phyloP scores from a whole-genome alignment of 768 basidiomycete genomes.

The Boletus rubescentipes region DNA sequence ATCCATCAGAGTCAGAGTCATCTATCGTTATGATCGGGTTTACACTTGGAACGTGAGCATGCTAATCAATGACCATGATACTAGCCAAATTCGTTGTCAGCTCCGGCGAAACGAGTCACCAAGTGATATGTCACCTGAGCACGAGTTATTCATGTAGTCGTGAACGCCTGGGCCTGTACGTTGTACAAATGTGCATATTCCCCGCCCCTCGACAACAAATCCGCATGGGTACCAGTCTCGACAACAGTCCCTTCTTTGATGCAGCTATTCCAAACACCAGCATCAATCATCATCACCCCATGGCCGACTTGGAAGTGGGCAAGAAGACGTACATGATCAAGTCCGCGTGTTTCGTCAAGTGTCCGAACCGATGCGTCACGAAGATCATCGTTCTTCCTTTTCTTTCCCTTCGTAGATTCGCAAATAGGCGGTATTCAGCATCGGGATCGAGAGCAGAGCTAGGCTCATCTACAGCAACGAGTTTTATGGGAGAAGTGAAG shows the following conservation, averaged over 20 bases:
- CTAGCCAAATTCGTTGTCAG: too few relatives aligned
- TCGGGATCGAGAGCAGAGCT: slow-evolving; percentile 39
- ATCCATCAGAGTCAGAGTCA: not conserved
- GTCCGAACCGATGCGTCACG: slow-evolving; percentile 41
- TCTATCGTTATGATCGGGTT: too few relatives aligned
- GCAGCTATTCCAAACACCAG: slow-evolving; percentile 21
- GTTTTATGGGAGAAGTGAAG: slow-evolving; percentile 27
- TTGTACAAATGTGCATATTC: slow-evolving; percentile 36
- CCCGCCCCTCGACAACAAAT: slow-evolving; percentile 28
- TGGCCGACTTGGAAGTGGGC: not conserved
- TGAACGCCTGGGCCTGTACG: slow-evolving; percentile 33
- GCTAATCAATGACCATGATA: too few relatives aligned
- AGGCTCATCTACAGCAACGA: slow-evolving; percentile 39
- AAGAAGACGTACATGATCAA: slow-evolving; percentile 33
- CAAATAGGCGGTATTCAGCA: slow-evolving; percentile 34
- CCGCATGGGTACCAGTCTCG: slow-evolving; percentile 35
- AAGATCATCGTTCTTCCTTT: slow-evolving; percentile 40
- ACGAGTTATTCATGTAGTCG: not conserved
- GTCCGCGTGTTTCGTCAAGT: slow-evolving; percentile 38
- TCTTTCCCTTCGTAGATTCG: slow-evolving; percentile 26
- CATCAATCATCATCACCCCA: not conserved
- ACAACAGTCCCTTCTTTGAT: slow-evolving; percentile 34
- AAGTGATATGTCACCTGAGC: not conserved
- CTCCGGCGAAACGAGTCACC: not conserved
- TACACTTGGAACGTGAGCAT: too few relatives aligned